Base-by-base conservation (phyloP, 2,329 filamentous ascomycete species). In the Penicillium occitanis region DNA sequence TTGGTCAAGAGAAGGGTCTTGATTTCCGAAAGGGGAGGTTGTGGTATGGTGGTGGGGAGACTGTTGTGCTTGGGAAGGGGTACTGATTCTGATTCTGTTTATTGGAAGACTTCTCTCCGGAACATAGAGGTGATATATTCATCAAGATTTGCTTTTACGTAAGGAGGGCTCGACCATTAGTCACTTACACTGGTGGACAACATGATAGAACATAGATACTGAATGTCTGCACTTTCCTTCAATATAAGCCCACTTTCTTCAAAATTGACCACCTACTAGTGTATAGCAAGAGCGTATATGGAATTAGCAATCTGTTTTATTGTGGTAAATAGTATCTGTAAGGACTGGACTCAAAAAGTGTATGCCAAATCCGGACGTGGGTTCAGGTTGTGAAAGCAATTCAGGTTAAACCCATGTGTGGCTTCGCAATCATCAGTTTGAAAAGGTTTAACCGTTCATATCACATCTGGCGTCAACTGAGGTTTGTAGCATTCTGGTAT, bases 41-140 rank as follows among this genome's bases (percentile, higher is more conserved):
- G 53, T 98, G 93, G 93, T 97, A 97, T 80, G 94, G 90, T 42
- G 91, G 88, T 30, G 93, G 93, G 0, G 85, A 90, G 69, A 90
- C 87, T 3, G 83, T 96, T 19, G 73, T 80, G 67, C 64, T 83
- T 7, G 86, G 87, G 0, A 77, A 80, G 67, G 85, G 81, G 1
- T 84, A 83, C 67, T 64, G 42, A 25, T 25, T 25, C 25, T 25
- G 25, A 25, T 25, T 25, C 25, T 25, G 25, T 25, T 25, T 25
- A 25, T 25, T 25, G 25, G 25, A 35, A 8, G 33, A 35, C 33
- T 35, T 35, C 11, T 37, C 35, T 37, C 33, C 11, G 35, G 2
- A 37, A 37, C 4, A 5, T 37, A 0, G 35, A 14, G 3, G 7
- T 3, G 33, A 14, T 44, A 44, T 17, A 5, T 8, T 14, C 22